Base-by-base conservation (phyloP, 2,329 filamentous ascomycete genomes). In the Simplicillium aogashimaense region DNA sequence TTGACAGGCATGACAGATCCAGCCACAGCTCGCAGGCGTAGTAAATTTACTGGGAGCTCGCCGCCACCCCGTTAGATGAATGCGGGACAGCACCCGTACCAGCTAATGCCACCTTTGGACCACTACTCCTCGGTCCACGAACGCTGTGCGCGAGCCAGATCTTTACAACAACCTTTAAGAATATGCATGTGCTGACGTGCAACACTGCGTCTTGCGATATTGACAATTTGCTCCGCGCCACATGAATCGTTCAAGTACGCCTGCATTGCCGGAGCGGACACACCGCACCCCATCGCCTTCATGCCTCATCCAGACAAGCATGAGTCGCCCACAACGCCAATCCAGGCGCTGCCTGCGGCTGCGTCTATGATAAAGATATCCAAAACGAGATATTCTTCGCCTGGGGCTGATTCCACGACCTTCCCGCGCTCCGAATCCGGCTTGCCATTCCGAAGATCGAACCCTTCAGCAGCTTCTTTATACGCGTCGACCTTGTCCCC, bases 231-330 rank as follows among this genome's bases (percentile, higher is more conserved):
- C 47, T 28, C 25, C 25, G 40, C 44, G 28, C 42, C 44, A 42
- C 33, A 46, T 46, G 44, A 38, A 41, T 40, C 13, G 16, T 11
- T 16, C 29, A 29, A 30, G 12, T 14, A 32, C 39, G 37, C 39
- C 35, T 28, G 35, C 20, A 42, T 38, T 39, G 15, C 44, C 39
- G 35, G 15, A 40, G 43, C 43, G 45, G 40, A 46, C 41, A 36
- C 34, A 47, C 43, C 43, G 43, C 44, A 39, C 29, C 43, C 41
- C 36, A 39, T 31, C 58, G 60, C 55, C 62, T 76, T 71, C 67
- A 86, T 86, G 81, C 78, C 78, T 74, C 72, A 78, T 62, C 66
- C 74, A 57, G 67, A 74, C 59, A 68, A 82, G 77, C 77, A 69
- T 66, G 66, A 72, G 55, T 65, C 75, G 57, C 71, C 76, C 53